Percentiles rank a stretch among this genome's conserved stretches.
These are phyloP conservation scores for Nakaseomyces delphensis DNA, from an alignment of 1,139 yeast genomes.

Conservation along the genomic window DNA sequence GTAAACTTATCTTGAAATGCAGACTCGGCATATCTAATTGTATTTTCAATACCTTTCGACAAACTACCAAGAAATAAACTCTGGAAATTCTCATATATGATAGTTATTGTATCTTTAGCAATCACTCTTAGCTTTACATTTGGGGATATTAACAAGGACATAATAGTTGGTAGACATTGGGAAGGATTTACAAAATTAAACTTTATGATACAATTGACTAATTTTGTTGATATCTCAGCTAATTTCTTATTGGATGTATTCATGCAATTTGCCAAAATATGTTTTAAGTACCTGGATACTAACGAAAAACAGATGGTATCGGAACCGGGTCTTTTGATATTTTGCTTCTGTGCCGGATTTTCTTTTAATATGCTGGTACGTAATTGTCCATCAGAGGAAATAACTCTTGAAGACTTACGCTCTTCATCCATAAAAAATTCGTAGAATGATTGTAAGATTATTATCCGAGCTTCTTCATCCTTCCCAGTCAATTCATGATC, in stretches of 20 bases:
- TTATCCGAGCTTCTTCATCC: constrained; percentile 37
- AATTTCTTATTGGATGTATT: constrained; percentile 36
- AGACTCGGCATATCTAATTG: constrained; percentile 38
- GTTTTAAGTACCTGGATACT: constrained; percentile 51
- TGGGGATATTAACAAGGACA: constrained; percentile 58
- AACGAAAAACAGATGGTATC: constrained; percentile 70
- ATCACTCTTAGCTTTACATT: constrained; percentile 37
- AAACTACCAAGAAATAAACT: constrained; percentile 60
- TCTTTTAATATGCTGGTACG: constrained; percentile 24
- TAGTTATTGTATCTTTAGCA: constrained; percentile 47
- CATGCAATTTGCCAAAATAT: constrained; percentile 43
- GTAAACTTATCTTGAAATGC: constrained; percentile 15
- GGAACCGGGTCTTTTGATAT: constrained; percentile 12
- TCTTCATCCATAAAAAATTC: constrained; percentile 51
- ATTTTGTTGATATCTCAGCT: constrained; percentile 44
- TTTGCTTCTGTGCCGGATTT: constrained; percentile 19
- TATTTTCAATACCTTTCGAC: constrained; percentile 52
- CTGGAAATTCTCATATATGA: constrained; percentile 57
- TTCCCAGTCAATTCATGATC: constrained; percentile 41
- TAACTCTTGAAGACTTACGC: constrained; percentile 34
- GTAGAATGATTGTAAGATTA: constrained; percentile 47
- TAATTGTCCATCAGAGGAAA: constrained; percentile 30
- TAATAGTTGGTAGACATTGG: constrained; percentile 54
- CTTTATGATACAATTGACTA: constrained; percentile 46
- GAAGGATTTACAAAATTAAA: constrained; percentile 73